Percentiles rank a stretch among this genome's conserved stretches.
These are phyloP conservation scores for Coccomyxa sp. DNA, from an alignment of 139 green algal species.

Conservation along the genomic window DNA sequence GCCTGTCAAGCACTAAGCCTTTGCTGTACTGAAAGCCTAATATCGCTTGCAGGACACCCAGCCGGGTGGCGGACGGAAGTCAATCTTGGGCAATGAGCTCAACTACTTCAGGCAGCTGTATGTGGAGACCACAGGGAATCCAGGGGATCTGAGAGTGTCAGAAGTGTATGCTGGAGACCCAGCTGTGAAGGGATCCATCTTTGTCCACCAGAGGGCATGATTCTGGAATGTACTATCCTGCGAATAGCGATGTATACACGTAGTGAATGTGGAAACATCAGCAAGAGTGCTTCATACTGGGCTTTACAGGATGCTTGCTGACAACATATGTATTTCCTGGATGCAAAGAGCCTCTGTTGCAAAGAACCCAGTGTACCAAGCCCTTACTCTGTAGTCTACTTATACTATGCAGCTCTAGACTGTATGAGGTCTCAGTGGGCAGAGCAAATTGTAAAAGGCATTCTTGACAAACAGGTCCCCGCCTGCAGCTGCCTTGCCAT, in stretches of 20 bases:
- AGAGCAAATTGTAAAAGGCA: slow-evolving; percentile 97
- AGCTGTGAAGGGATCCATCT: slow-evolving; percentile 17
- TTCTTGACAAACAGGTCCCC: slow-evolving; percentile 81
- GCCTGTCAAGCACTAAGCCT: background rate
- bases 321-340: too few species aligned
- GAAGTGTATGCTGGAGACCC: slow-evolving; percentile 10
- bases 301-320: too few species aligned
- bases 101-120: slow-evolving; percentile 27
- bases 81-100: slow-evolving; percentile 12
- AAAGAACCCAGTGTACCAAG: too few species aligned
- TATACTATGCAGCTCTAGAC: too few species aligned
- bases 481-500: slow-evolving; percentile 76
- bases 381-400: too few species aligned
- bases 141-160: slow-evolving; percentile 18
- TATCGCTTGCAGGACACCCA: slow-evolving; percentile 18
- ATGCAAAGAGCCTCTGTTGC: too few species aligned
- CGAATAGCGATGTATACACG: too few species aligned
- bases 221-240: too few species aligned
- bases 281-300: too few species aligned
- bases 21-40: too few species aligned
- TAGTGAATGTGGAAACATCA: too few species aligned
- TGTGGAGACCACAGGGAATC: slow-evolving; percentile 16
- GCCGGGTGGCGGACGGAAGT: slow-evolving; percentile 13
- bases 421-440: slow-evolving; percentile 70
- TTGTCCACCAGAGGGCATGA: slow-evolving; percentile 23